phyloP scores from a whole-genome alignment of 805 yeast species.

The Pichia exigua region DNA sequence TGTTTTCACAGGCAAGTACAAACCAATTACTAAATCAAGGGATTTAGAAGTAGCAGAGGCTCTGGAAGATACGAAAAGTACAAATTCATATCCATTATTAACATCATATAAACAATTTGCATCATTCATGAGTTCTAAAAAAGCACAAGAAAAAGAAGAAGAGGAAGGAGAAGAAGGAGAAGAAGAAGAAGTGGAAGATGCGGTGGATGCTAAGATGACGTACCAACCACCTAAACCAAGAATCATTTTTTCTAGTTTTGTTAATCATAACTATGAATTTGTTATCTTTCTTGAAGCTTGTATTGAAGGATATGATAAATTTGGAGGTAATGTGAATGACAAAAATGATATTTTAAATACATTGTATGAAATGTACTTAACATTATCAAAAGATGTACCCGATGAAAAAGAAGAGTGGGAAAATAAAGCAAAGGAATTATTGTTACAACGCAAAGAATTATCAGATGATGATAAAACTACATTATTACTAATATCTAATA shows the following conservation, averaged over 20 bases:
- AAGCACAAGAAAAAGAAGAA: not conserved
- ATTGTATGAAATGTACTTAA: slow-evolving; percentile 71
- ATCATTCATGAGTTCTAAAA: slow-evolving; percentile 22
- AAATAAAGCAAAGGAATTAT: slow-evolving; percentile 49
- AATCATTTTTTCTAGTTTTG: slow-evolving; percentile 77
- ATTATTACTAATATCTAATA: slow-evolving; percentile 48
- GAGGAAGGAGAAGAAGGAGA: not conserved
- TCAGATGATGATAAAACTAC: slow-evolving; percentile 47
- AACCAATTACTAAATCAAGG: slow-evolving; percentile 28
- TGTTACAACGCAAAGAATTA: slow-evolving; percentile 33
- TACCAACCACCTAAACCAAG: slow-evolving; percentile 91
- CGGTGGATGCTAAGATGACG: slow-evolving; percentile 50
- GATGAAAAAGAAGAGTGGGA: slow-evolving; percentile 41
- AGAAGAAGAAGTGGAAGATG: too few relatives aligned
- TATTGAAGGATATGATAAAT: slow-evolving; percentile 64
- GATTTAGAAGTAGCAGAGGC: slow-evolving; percentile 20
- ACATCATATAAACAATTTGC: slow-evolving; percentile 42
- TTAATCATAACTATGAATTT: slow-evolving; percentile 80
- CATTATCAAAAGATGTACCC: slow-evolving; percentile 34
- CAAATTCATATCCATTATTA: slow-evolving; percentile 40
- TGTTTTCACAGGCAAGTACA: slow-evolving; percentile 81
- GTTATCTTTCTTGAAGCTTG: slow-evolving; percentile 91
- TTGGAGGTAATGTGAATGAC: slow-evolving; percentile 65
- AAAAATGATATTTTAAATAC: slow-evolving; percentile 69
- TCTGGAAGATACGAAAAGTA: slow-evolving; percentile 20